These are phyloP conservation scores for Boletus hoseneyae DNA, from an alignment of 1,284 basidiomycete genomes.

Conservation along the genomic window DNA sequence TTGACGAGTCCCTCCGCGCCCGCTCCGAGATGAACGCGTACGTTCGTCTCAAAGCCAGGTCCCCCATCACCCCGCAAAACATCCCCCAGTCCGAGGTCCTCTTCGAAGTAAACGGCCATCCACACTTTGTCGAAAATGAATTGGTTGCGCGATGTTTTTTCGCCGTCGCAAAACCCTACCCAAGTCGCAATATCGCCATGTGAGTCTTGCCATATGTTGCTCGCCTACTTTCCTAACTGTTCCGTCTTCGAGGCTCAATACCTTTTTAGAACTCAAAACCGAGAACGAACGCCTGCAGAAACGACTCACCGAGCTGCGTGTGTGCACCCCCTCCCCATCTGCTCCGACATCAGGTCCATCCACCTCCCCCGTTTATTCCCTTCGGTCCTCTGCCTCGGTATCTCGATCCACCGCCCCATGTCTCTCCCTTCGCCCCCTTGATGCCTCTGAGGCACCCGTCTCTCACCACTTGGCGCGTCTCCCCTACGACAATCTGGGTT, in stretches of 20 bases:
- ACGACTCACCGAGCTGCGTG: conserved; percentile 44
- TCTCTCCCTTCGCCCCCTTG: conserved; percentile 9
- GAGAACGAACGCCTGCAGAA: conserved; percentile 71
- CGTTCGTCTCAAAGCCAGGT: conserved; percentile 51
- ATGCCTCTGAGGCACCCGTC: conserved; percentile 14
- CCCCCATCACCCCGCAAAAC: conserved; percentile 12
- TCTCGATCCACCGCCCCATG: conserved; percentile 12
- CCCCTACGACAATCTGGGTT: conserved; percentile 19
- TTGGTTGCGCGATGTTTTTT: conserved; percentile 57
- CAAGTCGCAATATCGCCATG: conserved; percentile 69
- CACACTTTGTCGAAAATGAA: conserved; percentile 49
- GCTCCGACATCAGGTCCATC: conserved; percentile 16
- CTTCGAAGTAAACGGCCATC: conserved; percentile 71
- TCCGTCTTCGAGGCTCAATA: conserved; percentile 55
- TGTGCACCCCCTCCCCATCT: conserved; percentile 24
- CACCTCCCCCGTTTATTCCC: conserved; percentile 18
- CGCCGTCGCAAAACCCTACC: conserved; percentile 72
- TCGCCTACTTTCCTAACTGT: conserved; percentile 9
- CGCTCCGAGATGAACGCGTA: conserved; percentile 55
- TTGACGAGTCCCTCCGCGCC: conserved; percentile 50
- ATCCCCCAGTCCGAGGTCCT: conserved; percentile 47
- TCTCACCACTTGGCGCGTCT: conserved; percentile 10
- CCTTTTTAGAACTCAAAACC: conserved; percentile 72
- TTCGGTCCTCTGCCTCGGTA: conserved; percentile 12
- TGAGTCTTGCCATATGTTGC: conserved; percentile 36